Conservation (phyloP, 2,329 filamentous ascomycete species). For the Pyrenophora graminea region DNA sequence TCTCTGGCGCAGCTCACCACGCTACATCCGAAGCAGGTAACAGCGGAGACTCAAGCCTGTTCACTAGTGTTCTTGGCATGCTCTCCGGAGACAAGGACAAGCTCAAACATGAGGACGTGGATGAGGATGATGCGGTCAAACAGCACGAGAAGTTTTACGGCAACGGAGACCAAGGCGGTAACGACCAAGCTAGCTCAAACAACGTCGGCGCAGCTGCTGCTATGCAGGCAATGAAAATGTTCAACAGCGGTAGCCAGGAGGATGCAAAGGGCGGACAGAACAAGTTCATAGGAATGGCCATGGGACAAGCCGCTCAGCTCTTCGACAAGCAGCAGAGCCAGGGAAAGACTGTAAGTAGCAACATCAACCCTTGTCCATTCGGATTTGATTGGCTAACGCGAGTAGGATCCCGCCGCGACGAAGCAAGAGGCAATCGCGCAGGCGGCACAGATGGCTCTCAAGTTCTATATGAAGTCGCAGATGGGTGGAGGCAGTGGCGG, state of each 20-base stretch:
- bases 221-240: constrained; percentile 81
- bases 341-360: constrained; percentile 57
- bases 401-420: constrained; percentile 58
- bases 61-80: constrained; percentile 60
- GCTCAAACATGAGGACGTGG: constrained; percentile 57
- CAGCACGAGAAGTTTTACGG: constrained; percentile 78
- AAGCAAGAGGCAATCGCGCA: constrained; percentile 81
- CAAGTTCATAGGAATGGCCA: constrained; percentile 80
- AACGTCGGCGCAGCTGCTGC: constrained; percentile 67
- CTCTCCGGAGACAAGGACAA: constrained; percentile 59
- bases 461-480: constrained; percentile 87
- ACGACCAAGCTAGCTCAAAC: constrained; percentile 51
- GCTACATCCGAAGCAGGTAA: constrained; percentile 59
- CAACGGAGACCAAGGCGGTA: constrained; percentile 49
- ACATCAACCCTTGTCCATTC: background rate
- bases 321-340: constrained; percentile 63
- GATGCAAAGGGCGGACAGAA: constrained; percentile 64
- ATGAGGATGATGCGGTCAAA: constrained; percentile 69
- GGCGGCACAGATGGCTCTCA: constrained; percentile 83
- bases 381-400: constrained; percentile 49
- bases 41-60: constrained; percentile 57
- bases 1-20: constrained; percentile 59
- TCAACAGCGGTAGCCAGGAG: constrained; percentile 60
- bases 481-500: constrained; percentile 47
- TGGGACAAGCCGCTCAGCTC: constrained; percentile 84